phyloP scores from a whole-genome alignment of 495 filamentous ascomycete genomes.

The Delitschia confertaspora region DNA sequence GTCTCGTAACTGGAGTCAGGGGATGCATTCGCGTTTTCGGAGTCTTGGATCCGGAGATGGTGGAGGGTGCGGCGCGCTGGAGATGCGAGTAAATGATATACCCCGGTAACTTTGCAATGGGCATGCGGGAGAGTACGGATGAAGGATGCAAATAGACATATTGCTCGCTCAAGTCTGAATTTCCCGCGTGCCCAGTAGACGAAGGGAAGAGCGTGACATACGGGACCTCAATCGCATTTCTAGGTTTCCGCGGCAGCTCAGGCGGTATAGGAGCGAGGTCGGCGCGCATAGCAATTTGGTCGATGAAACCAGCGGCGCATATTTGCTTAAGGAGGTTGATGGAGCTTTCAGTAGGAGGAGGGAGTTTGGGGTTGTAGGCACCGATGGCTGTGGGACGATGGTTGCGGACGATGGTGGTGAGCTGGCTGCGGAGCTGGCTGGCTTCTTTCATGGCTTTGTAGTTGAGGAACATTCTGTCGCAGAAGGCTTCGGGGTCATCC shows the following conservation, averaged over 20 bases:
- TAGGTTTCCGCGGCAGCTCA: slow-evolving; percentile 59
- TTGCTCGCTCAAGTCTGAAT: slow-evolving; percentile 36
- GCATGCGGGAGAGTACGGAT: slow-evolving; percentile 63
- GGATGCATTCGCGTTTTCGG: slow-evolving; percentile 84
- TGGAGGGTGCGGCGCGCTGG: slow-evolving; percentile 53
- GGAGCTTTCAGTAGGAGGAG: slow-evolving; percentile 61
- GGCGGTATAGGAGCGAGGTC: slow-evolving; percentile 71
- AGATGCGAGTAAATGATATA: slow-evolving; percentile 85
- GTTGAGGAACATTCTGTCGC: slow-evolving; percentile 70
- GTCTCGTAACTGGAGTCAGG: slow-evolving; percentile 63
- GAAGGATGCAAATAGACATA: slow-evolving; percentile 81
- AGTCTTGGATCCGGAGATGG: slow-evolving; percentile 40
- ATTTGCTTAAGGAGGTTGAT: slow-evolving; percentile 81
- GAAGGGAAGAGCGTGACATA: slow-evolving; percentile 81
- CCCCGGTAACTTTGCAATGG: slow-evolving; percentile 65
- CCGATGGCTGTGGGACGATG: slow-evolving; percentile 62
- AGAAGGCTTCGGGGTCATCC: slow-evolving; percentile 60
- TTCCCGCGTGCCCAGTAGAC: slow-evolving; percentile 15
- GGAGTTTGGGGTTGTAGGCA: slow-evolving; percentile 48
- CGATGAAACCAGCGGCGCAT: slow-evolving; percentile 84
- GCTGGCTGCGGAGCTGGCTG: slow-evolving; percentile 68
- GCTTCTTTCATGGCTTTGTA: slow-evolving; percentile 81
- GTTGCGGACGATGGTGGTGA: slow-evolving; percentile 66
- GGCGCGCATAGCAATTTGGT: slow-evolving; percentile 88
- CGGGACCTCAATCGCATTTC: slow-evolving; percentile 75